Conservation (phyloP, 305 asterid genomes). For the Ajuga reptans region DNA sequence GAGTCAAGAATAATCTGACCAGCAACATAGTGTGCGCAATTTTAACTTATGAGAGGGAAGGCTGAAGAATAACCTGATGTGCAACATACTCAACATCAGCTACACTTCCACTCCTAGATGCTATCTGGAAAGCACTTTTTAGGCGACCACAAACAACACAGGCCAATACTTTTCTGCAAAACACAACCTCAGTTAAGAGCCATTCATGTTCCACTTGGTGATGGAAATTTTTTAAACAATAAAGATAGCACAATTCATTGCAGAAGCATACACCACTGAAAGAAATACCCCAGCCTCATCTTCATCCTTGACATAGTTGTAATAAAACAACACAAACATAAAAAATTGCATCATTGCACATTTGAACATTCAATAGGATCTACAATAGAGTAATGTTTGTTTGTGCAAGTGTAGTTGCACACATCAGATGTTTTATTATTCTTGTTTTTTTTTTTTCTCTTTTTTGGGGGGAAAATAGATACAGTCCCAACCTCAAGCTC, state of each 20-base stretch:
- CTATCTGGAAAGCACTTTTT: slow-evolving; percentile 96
- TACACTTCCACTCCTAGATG: slow-evolving; percentile 96
- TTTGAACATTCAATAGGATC: neutral
- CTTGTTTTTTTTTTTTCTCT: too few relatives aligned
- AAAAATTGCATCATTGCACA: neutral
- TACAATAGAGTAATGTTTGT: neutral
- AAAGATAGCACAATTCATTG: slow-evolving; percentile 2
- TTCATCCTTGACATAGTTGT: neutral
- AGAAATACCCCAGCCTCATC: neutral
- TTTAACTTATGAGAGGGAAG: neutral
- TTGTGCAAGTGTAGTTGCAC: neutral
- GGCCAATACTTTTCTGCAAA: slow-evolving; percentile 93
- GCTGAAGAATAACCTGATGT: slow-evolving; percentile 63
- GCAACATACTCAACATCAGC: slow-evolving; percentile 99
- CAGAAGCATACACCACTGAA: neutral
- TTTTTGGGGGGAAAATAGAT: neutral
- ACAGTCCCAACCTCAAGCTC: slow-evolving; percentile 2
- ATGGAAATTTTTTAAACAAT: neutral
- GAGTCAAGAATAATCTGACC: neutral
- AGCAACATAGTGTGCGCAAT: neutral
- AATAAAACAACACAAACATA: neutral
- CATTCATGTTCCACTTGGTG: slow-evolving; percentile 18
- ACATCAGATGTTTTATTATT: too few relatives aligned
- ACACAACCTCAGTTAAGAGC: slow-evolving; percentile 18
- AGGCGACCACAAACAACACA: slow-evolving; percentile 98